These are phyloP conservation scores for Candida maltosa DNA, from an alignment of 805 yeast genomes.

Conservation along the genomic window DNA sequence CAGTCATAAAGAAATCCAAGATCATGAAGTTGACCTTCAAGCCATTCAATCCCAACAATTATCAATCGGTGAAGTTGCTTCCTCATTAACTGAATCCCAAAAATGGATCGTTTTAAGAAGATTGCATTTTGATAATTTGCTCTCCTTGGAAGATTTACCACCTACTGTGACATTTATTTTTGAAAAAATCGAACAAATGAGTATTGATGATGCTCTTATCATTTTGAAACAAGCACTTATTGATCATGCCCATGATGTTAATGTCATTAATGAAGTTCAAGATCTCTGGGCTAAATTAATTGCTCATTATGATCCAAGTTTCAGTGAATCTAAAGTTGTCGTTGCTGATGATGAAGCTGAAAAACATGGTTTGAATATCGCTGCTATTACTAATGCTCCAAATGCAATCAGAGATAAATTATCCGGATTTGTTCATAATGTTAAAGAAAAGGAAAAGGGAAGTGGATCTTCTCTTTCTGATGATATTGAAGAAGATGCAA, in stretches of 20 bases:
- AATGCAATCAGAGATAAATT: conserved; percentile 1
- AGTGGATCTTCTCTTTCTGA: conserved; percentile 1
- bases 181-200: conserved; percentile 23
- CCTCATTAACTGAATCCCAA: conserved; percentile 20
- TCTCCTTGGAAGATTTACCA: conserved; percentile 29
- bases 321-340: neutral
- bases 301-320: conserved; percentile 3
- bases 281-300: conserved; percentile 20
- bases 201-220: conserved; percentile 18
- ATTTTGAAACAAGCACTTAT: conserved; percentile 26
- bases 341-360: neutral
- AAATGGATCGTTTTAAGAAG: conserved; percentile 25
- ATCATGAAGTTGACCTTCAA: conserved; percentile 13
- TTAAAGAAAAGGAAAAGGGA: neutral
- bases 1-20: conserved; percentile 10
- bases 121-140: conserved; percentile 21
- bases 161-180: conserved; percentile 24
- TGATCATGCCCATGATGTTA: conserved; percentile 30
- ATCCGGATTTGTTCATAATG: neutral
- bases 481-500: neutral
- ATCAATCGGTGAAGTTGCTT: conserved; percentile 9
- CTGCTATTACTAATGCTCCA: neutral
- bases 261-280: conserved; percentile 27
- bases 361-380: no score
- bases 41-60: conserved; percentile 21